These are phyloP conservation scores for Dendrocalamus sinicus DNA, from an alignment of 176 grass and related monocot species.

Conservation along the genomic window DNA sequence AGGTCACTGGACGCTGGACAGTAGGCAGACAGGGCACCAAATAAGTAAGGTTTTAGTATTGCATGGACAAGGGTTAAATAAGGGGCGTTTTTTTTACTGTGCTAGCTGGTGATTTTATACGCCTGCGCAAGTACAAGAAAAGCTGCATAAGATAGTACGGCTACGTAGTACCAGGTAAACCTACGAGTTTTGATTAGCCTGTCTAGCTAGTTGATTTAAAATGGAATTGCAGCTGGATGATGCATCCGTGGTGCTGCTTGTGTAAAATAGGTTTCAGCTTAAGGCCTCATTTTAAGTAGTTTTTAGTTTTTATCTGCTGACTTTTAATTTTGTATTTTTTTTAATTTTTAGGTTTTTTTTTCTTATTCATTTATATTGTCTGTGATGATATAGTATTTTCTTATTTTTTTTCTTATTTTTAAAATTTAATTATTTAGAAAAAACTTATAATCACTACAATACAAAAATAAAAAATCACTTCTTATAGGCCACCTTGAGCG, in stretches of 20 bases:
- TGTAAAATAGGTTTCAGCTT: background rate
- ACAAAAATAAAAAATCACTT: too few relatives aligned
- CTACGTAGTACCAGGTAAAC: background rate
- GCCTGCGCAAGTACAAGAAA: background rate
- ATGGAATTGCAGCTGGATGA: background rate
- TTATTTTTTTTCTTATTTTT: too few relatives aligned
- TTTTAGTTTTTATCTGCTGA: too few relatives aligned
- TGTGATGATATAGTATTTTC: too few relatives aligned
- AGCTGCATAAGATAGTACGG: constrained; percentile 15
- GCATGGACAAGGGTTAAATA: background rate
- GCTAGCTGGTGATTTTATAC: constrained; percentile 8
- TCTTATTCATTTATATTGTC: too few relatives aligned
- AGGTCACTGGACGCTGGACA: background rate
- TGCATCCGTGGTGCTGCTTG: background rate
- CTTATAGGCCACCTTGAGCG: too few relatives aligned
- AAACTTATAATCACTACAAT: too few relatives aligned
- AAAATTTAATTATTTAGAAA: too few relatives aligned
- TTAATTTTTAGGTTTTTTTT: too few relatives aligned
- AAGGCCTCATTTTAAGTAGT: fast-evolving
- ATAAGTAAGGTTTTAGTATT: constrained; percentile 10
- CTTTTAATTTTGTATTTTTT: too few relatives aligned
- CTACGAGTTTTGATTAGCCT: background rate
- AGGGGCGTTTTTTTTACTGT: constrained; percentile 38
- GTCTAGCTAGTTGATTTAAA: background rate
- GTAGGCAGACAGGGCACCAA: constrained; percentile 28